Base-by-base conservation (phyloP, 345 rosid genomes). In the Citrus unshiu region DNA sequence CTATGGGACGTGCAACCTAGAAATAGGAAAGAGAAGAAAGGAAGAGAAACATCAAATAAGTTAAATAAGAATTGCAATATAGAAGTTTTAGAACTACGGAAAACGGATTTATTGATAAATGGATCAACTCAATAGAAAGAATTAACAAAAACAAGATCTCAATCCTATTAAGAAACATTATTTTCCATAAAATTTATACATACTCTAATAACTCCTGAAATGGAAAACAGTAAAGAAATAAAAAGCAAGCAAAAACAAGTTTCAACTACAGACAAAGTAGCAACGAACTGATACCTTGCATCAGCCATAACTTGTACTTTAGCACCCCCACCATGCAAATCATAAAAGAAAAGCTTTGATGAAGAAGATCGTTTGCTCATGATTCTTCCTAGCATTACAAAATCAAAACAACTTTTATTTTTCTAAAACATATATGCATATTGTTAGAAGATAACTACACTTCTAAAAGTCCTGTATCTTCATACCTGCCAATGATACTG, bases 301-400 rank as follows among this genome's bases (percentile, higher is more conserved):
- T 94, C 98, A 81, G 98, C 91, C 98, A 94, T 97, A 34, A 97
- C 98, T 85, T 97, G 98, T 71, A 97, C 95, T 84, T 97, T 97
- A 54, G 81, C 85, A 77, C 92, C 96, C 40, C 74, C 82, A 68
- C 89, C 89, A 16, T 93, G 97, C 77, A 97, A 75, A 85, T 97
- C 98, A 81, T 94, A 97, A 74, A 97, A 97, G 82, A 93, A 88
- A 56, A 97, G 90, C 89, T 94, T 97, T 34, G 98, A 86, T 46
- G 97, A 89, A 34, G 98, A 93, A 78, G 98, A 78, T 30, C 98
- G 75, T 83, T 97, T 97, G 90, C 85, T 93, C 98, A 93, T 97
- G 63, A 94, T 92, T 79, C 99, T 83, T 46, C 99, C 99, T 97
- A 72, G 43, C 62, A 85, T 56, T 73, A 72, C 9, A 56, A 43